A percentile compares a stretch with the other conserved stretches of the same genome.
Evolutionary conservation across 345 rosid genomes (phyloP).

Genomic region (Ailanthus altissimus): DNA sequence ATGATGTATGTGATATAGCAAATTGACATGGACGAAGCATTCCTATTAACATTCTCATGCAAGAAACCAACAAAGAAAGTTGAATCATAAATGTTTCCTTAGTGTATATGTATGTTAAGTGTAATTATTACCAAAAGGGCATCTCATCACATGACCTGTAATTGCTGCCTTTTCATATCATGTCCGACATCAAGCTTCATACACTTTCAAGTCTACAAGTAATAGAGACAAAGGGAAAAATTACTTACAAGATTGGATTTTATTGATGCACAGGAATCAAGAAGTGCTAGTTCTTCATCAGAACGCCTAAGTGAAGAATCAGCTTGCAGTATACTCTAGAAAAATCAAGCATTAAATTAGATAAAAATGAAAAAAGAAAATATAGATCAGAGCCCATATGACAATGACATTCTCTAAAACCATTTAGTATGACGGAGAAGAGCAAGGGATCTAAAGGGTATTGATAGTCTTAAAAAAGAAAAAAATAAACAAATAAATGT

Average conservation of each 20-base stretch:
- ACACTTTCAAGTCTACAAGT: background rate
- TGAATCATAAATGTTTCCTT: background rate
- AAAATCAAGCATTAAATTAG: conserved; percentile 22
- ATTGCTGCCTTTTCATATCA: background rate
- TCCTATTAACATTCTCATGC: background rate
- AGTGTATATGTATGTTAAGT: background rate
- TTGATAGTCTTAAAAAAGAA: too few species aligned
- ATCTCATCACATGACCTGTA: background rate
- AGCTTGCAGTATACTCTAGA: conserved; percentile 66
- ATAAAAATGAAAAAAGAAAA: background rate
- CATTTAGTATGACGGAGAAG: background rate
- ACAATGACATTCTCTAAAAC: conserved; percentile 5
- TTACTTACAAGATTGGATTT: conserved; percentile 76
- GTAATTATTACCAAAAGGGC: background rate
- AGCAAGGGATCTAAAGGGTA: background rate
- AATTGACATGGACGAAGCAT: background rate
- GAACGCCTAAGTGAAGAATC: conserved; percentile 68
- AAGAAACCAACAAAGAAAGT: background rate
- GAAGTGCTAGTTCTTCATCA: conserved; percentile 63
- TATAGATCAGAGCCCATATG: background rate
- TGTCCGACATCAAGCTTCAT: background rate
- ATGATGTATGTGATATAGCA: background rate
- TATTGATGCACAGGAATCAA: conserved; percentile 70
- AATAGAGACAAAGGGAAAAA: conserved; percentile 8
- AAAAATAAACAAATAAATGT: too few species aligned